Base-by-base conservation (phyloP, 331 rosid genomes). In the Quercus tomentella region DNA sequence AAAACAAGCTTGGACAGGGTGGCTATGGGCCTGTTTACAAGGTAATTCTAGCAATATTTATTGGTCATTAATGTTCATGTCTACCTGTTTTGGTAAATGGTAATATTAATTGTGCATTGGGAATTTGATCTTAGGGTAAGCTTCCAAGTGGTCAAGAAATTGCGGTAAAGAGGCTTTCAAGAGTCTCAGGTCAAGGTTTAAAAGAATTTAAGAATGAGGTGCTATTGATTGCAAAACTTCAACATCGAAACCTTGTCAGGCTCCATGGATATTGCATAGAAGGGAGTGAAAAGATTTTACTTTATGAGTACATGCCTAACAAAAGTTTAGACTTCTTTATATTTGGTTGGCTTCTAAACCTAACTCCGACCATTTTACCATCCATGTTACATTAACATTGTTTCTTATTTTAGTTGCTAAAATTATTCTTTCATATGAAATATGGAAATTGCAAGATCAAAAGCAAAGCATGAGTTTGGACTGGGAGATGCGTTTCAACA, bases 351-450 rank as follows among this genome's bases (percentile, higher is more conserved):
- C 43, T 35, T 35, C 43, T 35, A 35, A 35, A 35, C 9, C 43
- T 35, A 35, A 35, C 43, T 35, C 43, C 43, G 6, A 35, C 43
- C 2, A 6, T 7, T 35, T 35, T 6, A 35, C 9, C 2, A 35
- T 35, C 9, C 9, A 35, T 35, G 43, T 35, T 35, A 81, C 77
- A 92, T 81, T 76, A 89, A 26, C 85, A 85, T 88, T 63, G 75
- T 62, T 73, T 87, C 80, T 69, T 81, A 70, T 85, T 85, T 31
- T 14, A 43, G 4, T 4, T 9, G 4, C 78, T 77, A 51, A 86
- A 25, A 6, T 7, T 23, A 10, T 25, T 43, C 23, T 35, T 35
- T n/a, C n/a, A 35, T 25, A 81, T 45, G 71, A 58, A 18, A 52
- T 21, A 61, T 49, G 60, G 0, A 45, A 76, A 35, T 35, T 65